These are phyloP conservation scores for Crithidia bombi DNA, from an alignment of 208 protist genomes.

Conservation along the genomic window DNA sequence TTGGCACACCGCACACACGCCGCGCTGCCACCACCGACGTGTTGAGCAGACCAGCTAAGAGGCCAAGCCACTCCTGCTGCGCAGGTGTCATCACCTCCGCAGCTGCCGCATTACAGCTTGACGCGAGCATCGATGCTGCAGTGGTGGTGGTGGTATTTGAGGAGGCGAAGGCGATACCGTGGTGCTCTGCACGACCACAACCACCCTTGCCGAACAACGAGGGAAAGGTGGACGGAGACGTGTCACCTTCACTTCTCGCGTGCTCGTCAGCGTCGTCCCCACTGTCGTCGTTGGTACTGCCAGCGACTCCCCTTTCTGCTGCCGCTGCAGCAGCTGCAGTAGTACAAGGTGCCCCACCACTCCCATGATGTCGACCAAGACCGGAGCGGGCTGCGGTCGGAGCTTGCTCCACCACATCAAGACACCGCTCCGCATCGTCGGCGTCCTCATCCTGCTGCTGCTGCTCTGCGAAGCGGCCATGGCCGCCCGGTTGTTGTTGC, in stretches of 20 bases:
- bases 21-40: slow-evolving; percentile 54
- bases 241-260: neutral
- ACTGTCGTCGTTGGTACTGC: neutral
- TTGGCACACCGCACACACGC: slow-evolving; percentile 49
- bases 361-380: neutral
- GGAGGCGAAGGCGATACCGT: neutral
- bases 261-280: neutral
- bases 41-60: slow-evolving; percentile 40
- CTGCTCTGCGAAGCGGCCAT: neutral
- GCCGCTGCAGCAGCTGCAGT: neutral
- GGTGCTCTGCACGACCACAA: neutral
- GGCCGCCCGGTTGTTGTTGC: neutral
- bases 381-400: slow-evolving; percentile 9
- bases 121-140: neutral
- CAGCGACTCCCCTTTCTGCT: neutral
- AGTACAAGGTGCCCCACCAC: neutral
- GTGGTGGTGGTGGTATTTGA: neutral
- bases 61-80: slow-evolving; percentile 40
- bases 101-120: slow-evolving; percentile 9
- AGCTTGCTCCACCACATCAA: slow-evolving; percentile 19
- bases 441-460: neutral
- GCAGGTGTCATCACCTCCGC: slow-evolving; percentile 9
- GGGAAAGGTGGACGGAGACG: neutral
- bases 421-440: neutral
- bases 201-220: neutral